phyloP scores from a whole-genome alignment of 1,284 basidiomycete species.

The Apiotrichum sp. region DNA sequence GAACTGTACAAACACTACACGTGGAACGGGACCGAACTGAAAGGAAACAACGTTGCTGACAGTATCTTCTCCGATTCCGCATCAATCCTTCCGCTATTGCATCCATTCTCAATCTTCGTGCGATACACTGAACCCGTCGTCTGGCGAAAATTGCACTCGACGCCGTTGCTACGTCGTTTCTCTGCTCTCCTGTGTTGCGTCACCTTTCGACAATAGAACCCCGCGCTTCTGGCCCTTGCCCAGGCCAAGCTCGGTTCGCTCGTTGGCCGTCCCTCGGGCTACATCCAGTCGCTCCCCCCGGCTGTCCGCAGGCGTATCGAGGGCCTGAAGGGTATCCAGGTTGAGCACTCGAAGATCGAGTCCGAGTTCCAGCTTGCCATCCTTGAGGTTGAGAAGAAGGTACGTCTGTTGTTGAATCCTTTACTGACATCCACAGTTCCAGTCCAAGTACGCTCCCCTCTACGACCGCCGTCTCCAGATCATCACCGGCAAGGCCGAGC shows the following conservation, averaged over 20 bases:
- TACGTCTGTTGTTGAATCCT: constrained; percentile 40
- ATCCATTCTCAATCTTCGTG: background rate
- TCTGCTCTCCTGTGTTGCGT: too few relatives aligned
- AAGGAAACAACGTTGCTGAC: too few relatives aligned
- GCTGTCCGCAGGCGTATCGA: constrained; percentile 80
- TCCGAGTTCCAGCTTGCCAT: constrained; percentile 95
- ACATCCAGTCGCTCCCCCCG: constrained; percentile 76
- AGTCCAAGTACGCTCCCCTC: constrained; percentile 73
- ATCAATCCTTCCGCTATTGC: too few relatives aligned
- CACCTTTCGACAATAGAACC: constrained; percentile 41
- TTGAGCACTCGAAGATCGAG: constrained; percentile 86
- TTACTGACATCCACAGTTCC: constrained; percentile 57
- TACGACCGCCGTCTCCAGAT: constrained; percentile 82
- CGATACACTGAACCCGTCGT: too few relatives aligned
- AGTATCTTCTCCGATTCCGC: too few relatives aligned
- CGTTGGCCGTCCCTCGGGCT: constrained; percentile 73
- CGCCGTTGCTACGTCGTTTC: too few relatives aligned
- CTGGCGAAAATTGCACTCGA: too few relatives aligned
- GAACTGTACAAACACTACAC: too few relatives aligned
- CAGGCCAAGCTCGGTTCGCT: constrained; percentile 62
- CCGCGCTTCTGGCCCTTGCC: constrained; percentile 56
- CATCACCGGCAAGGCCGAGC: constrained; percentile 68
- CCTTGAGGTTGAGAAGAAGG: constrained; percentile 94
- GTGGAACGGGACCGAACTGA: too few relatives aligned
- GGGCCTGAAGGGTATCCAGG: constrained; percentile 90